phyloP scores from a whole-genome alignment of 2,329 filamentous ascomycete genomes.

The Alternaria arborescens region DNA sequence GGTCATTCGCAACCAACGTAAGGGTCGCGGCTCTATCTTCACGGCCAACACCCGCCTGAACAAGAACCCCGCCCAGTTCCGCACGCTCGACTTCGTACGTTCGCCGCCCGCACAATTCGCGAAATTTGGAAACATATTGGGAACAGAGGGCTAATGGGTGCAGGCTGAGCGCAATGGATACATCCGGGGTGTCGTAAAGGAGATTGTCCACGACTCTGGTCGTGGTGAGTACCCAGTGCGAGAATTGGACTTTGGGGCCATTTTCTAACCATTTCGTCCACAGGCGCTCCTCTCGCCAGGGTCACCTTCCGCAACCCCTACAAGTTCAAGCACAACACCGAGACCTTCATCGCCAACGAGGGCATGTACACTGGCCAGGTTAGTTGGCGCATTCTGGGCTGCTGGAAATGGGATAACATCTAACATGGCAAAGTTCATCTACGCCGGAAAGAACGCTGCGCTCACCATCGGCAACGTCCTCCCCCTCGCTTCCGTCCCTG shows the following conservation, averaged over 20 bases:
- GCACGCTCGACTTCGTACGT: slow-evolving; percentile 85
- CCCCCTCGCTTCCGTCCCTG: slow-evolving; percentile 90
- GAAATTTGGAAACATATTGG: slow-evolving; percentile 22
- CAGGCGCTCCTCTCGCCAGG: slow-evolving; percentile 83
- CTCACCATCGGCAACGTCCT: slow-evolving; percentile 98
- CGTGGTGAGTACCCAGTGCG: slow-evolving; percentile 71
- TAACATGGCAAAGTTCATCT: slow-evolving; percentile 75
- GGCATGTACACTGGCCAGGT: slow-evolving; percentile 99
- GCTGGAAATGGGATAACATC: slow-evolving; percentile 8
- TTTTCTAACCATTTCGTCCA: slow-evolving; percentile 31
- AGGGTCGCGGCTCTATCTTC: slow-evolving; percentile 78
- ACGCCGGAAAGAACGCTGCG: slow-evolving; percentile 98
- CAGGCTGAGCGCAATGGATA: slow-evolving; percentile 92
- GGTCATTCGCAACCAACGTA: slow-evolving; percentile 79
- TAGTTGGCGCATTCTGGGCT: slow-evolving; percentile 25
- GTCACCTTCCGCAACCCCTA: slow-evolving; percentile 98
- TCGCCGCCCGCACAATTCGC: slow-evolving; percentile 31
- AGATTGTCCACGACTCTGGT: slow-evolving; percentile 98
- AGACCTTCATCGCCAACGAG: slow-evolving; percentile 99
- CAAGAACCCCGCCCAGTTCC: slow-evolving; percentile 95
- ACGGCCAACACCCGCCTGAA: slow-evolving; percentile 74
- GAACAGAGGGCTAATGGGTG: slow-evolving; percentile 49
- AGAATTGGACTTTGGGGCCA: slow-evolving; percentile 18
- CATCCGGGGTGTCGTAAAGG: slow-evolving; percentile 95
- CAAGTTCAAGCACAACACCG: slow-evolving; percentile 95